These are phyloP conservation scores for Daldinia sp. DNA, from an alignment of 2,329 filamentous ascomycete species.

Conservation along the genomic window DNA sequence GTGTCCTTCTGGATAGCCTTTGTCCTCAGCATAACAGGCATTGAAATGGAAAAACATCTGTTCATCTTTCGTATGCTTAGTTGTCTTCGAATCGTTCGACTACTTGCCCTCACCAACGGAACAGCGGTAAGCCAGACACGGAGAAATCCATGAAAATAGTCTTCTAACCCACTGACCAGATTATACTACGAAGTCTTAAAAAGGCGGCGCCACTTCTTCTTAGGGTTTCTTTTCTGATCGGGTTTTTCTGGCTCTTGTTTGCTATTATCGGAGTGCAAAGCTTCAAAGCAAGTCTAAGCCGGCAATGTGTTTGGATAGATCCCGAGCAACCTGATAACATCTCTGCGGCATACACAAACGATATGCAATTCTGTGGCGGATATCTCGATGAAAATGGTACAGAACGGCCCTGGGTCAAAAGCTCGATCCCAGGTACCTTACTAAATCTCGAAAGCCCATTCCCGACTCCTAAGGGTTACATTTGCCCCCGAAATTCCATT, in stretches of 20 bases:
- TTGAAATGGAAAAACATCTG: slow-evolving; percentile 75
- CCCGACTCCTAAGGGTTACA: slow-evolving; percentile 76
- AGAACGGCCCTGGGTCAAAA: slow-evolving; percentile 73
- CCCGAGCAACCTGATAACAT: slow-evolving; percentile 64
- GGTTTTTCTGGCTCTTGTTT: slow-evolving; percentile 98
- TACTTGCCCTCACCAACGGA: slow-evolving; percentile 91
- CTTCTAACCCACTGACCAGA: slow-evolving; percentile 55
- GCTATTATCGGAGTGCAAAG: slow-evolving; percentile 96
- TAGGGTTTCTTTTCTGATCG: slow-evolving; percentile 91
- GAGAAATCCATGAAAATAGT: slow-evolving; percentile 20
- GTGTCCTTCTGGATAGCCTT: slow-evolving; percentile 96
- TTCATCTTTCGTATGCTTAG: slow-evolving; percentile 97
- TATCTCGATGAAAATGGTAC: slow-evolving; percentile 68
- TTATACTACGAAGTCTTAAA: slow-evolving; percentile 93
- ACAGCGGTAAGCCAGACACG: slow-evolving; percentile 72
- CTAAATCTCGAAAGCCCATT: slow-evolving; percentile 60
- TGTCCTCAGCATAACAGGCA: slow-evolving; percentile 70
- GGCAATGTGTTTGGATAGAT: slow-evolving; percentile 81
- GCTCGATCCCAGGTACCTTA: slow-evolving; percentile 49
- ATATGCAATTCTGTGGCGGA: slow-evolving; percentile 85
- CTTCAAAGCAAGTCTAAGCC: slow-evolving; percentile 84
- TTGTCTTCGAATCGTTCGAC: slow-evolving; percentile 87
- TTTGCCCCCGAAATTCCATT: slow-evolving; percentile 84
- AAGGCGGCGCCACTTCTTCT: slow-evolving; percentile 91
- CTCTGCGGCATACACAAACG: slow-evolving; percentile 66